Evolutionary conservation across 2,329 filamentous ascomycete genomes (phyloP), one percentile per base, ranked within the genome.

Genomic region (Gremmenia infestans): DNA sequence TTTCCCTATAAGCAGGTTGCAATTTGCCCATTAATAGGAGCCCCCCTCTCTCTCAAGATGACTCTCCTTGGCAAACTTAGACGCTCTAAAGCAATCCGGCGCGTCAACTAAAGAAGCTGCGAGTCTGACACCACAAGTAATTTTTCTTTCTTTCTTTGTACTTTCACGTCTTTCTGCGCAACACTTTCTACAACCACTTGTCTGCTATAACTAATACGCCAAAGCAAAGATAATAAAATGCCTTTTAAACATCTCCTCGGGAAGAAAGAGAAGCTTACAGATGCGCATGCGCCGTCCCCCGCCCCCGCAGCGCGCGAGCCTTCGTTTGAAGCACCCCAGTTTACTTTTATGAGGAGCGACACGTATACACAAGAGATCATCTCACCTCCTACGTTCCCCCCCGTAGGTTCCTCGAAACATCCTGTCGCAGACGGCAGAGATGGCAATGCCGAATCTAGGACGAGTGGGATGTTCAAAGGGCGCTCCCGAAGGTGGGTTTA

Each of bases 331-430:
- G 22, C 46, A 6, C 85, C 87, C 55, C 85, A 89, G 64, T 91
- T 97, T 75, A 90, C 81, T 60, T 91, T 97, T 74, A 80, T 94
- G 67, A 87, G 91, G 91, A 95, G 59, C 62, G 93, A 96, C 68
- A 96, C 92, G 1, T 74, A 85, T 62, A 85, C 86, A 1, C 82
- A 91, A 69, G 91, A 97, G 71, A 76, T 87, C 62, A 89, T 96
- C 70, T 78, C 83, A 54, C 88, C 89, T 11, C 88, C 91, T 6
- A 70, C 70, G 52, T 79, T 78, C 54, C 50, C 54, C 19, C 61
- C 60, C 63, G 73, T 73, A 14, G 76, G 75, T 65, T 60, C 57
- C 67, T 60, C 59, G 17, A 23, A 56, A 14, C 54, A 56, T 14
- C 53, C 60, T 11, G 52, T 50, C 42, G 45, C 50, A 32, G 42